These are phyloP conservation scores for Naganishia randhawae DNA, from an alignment of 768 basidiomycete genomes.

Conservation along the genomic window DNA sequence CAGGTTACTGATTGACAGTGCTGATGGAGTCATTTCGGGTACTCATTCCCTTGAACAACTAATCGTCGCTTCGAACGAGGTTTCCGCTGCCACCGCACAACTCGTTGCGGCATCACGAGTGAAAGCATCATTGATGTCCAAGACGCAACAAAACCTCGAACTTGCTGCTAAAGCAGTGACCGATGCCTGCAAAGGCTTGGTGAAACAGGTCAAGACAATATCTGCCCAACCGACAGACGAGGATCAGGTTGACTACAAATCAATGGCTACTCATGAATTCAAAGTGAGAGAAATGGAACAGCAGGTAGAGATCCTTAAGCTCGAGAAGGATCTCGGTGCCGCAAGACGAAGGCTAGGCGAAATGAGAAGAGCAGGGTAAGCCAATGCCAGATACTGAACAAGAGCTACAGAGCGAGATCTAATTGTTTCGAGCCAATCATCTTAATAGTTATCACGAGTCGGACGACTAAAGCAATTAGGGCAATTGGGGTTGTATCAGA, in stretches of 20 bases:
- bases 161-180: slow-evolving; percentile 95
- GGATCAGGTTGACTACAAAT: slow-evolving; percentile 76
- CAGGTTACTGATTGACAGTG: slow-evolving; percentile 88
- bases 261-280: slow-evolving; percentile 91
- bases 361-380: slow-evolving; percentile 48
- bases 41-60: slow-evolving; percentile 97
- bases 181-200: slow-evolving; percentile 93
- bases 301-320: slow-evolving; percentile 92
- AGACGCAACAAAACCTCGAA: slow-evolving; percentile 94
- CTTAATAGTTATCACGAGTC: slow-evolving; percentile 6
- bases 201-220: slow-evolving; percentile 91
- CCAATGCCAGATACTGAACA: too few species aligned
- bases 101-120: slow-evolving; percentile 97
- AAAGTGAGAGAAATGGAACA: slow-evolving; percentile 98
- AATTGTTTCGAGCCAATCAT: not conserved
- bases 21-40: slow-evolving; percentile 93
- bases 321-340: slow-evolving; percentile 89
- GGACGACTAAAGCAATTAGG: not conserved
- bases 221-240: slow-evolving; percentile 77
- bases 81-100: slow-evolving; percentile 93
- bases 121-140: slow-evolving; percentile 96
- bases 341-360: slow-evolving; percentile 49
- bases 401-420: not conserved
- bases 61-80: slow-evolving; percentile 99
- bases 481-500: slow-evolving; percentile 1